Base-by-base conservation (phyloP, 2,329 filamentous ascomycete species). In the Atkinsonella hypoxylon region DNA sequence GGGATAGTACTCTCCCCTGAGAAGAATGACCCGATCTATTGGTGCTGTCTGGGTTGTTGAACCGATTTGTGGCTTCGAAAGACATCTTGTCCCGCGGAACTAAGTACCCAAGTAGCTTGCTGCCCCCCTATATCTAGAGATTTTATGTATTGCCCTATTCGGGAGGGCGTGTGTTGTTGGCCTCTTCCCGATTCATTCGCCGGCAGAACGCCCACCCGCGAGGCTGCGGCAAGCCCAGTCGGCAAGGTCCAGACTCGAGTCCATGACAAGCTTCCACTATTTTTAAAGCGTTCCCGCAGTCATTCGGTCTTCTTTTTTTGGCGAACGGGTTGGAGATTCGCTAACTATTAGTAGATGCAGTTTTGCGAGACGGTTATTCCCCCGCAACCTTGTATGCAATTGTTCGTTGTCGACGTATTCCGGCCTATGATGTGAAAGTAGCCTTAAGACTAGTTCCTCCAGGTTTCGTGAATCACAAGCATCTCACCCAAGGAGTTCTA, bases 131-230 rank as follows among this genome's bases (percentile, higher is more conserved):
- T 26, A 7, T 49, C 30, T 17, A 20, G 20, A 30, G 11, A 30
- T 34, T 18, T 18, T 7, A 26, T 26, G 26, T 26, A 39, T 43
- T 46, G 34, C 42, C 43, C 43, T 38, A 42, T 47, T 45, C 45
- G 40, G 45, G 40, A 41, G 50, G 43, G 47, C 30, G 40, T 47
- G 38, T 18, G 39, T n/a, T 41, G 36, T 42, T 48, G 51, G 51
- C 47, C n/a, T 46, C 34, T 26, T 47, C 49, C 51, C 51, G 51
- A 49, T 52, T 49, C 51, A 48, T 47, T 49, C 47, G 26, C 43
- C 42, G 38, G 15, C 45, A 47, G 38, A 36, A 30, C 38, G 30
- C 49, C 38, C 44, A 38, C 26, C 40, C 36, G 36, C 13, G 44
- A 45, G 49, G 26, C 36, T 50, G 20, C 42, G 18, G 34, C 22